Percentiles rank a stretch among this genome's conserved stretches.
Conservation (phyloP, 108 stramenopile species). For the Nitzschia palea region DNA sequence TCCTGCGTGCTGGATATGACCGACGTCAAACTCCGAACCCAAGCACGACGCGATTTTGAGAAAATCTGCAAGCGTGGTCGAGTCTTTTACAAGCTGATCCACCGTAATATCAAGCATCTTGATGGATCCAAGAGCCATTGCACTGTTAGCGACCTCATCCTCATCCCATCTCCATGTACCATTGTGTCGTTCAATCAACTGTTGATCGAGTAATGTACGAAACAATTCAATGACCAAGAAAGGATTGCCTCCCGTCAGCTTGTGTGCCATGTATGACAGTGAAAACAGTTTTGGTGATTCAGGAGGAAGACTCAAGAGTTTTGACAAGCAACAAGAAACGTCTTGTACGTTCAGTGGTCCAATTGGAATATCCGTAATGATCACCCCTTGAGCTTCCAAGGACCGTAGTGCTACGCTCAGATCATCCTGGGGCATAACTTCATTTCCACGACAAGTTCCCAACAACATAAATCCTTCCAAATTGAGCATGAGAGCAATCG, state of each 20-base stretch:
- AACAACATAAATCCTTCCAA: constrained; percentile 17
- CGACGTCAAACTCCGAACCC: constrained; percentile 36
- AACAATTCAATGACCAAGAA: constrained; percentile 36
- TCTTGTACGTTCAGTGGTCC: background rate
- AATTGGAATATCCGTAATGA: constrained; percentile 7
- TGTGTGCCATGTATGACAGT: background rate
- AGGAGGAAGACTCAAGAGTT: background rate
- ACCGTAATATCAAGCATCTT: constrained; percentile 3
- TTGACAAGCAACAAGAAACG: background rate
- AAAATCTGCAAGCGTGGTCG: background rate
- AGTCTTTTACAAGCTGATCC: background rate
- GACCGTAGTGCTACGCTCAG: constrained; percentile 18
- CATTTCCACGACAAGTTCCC: constrained; percentile 29
- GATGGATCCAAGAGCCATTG: background rate
- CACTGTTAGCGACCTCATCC: background rate
- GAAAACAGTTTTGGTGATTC: background rate
- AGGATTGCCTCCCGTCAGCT: constrained; percentile 27
- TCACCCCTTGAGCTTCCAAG: constrained; percentile 12
- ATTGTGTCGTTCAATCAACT: background rate
- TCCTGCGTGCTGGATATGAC: background rate
- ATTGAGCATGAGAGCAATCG: background rate
- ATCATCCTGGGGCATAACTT: constrained; percentile 10
- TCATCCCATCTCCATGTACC: constrained; percentile 20
- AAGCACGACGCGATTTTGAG: constrained; percentile 45
- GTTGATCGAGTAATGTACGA: constrained; percentile 14